phyloP scores from a whole-genome alignment of 1,284 basidiomycete species.

The Apiotrichum laibachii region DNA sequence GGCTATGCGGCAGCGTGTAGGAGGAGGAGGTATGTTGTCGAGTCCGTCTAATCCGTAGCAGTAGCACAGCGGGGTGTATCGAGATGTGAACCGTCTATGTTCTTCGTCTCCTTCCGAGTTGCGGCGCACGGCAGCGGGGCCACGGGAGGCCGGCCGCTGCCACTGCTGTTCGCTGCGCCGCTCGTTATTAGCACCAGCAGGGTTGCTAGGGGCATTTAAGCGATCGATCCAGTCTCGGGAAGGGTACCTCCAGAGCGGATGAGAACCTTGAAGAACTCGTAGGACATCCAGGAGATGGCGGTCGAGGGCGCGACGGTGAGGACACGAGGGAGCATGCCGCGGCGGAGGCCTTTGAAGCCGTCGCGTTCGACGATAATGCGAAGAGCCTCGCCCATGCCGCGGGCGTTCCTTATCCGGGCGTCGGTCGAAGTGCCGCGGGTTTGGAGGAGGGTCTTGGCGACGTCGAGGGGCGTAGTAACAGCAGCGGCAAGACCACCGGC shows the following conservation, averaged over 20 bases:
- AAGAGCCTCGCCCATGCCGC: conserved; percentile 84
- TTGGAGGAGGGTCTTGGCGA: conserved; percentile 85
- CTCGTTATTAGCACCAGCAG: too few relatives aligned
- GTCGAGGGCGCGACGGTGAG: conserved; percentile 97
- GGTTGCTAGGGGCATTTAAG: not conserved
- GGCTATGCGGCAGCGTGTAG: too few relatives aligned
- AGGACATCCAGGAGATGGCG: conserved; percentile 94
- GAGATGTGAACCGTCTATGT: too few relatives aligned
- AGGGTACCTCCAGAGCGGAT: conserved; percentile 43
- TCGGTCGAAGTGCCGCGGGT: conserved; percentile 84
- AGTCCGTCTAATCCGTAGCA: too few relatives aligned
- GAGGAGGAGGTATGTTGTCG: too few relatives aligned
- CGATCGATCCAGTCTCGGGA: conserved; percentile 38
- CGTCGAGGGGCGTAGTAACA: conserved; percentile 94
- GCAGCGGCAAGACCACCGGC: conserved; percentile 93
- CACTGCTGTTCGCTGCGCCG: too few relatives aligned
- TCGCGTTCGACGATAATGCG: conserved; percentile 82
- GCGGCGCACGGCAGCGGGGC: too few relatives aligned
- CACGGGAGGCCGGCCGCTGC: too few relatives aligned
- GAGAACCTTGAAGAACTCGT: conserved; percentile 78
- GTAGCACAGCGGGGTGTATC: too few relatives aligned
- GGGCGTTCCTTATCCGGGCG: conserved; percentile 74
- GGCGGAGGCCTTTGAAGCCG: conserved; percentile 77
- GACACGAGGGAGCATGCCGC: conserved; percentile 87
- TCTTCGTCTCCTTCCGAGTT: too few relatives aligned